Evolutionary conservation across 2,329 filamentous ascomycete genomes (phyloP).

Genomic region (Trichoderma breve): DNA sequence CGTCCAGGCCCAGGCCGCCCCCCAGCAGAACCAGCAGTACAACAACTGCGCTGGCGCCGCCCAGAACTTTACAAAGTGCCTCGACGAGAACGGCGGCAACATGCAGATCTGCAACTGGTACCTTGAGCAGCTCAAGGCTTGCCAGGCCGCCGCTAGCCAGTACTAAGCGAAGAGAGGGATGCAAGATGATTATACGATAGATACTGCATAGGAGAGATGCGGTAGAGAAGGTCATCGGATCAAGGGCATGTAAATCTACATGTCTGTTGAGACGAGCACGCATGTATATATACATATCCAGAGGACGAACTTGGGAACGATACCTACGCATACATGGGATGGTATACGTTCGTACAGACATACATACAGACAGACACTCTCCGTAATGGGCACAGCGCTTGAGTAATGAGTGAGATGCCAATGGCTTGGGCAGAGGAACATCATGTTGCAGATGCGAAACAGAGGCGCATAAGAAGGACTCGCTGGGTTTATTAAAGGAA

Average conservation of each 20-base stretch:
- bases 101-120: slow-evolving; percentile 98
- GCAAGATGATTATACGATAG: not conserved
- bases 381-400: not conserved
- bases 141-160: slow-evolving; percentile 71
- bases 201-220: not conserved
- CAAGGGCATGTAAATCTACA: not conserved
- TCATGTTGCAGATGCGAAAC: not conserved
- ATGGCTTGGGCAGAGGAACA: not conserved
- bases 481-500: not conserved
- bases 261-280: not conserved
- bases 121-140: slow-evolving; percentile 91
- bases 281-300: slow-evolving; percentile 1
- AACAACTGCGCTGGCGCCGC: slow-evolving; percentile 77
- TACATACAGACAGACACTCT: not conserved
- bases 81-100: slow-evolving; percentile 92
- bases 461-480: slow-evolving; percentile 2
- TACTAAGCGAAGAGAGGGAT: slow-evolving; percentile 51
- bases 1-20: slow-evolving; percentile 40
- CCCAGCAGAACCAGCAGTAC: slow-evolving; percentile 52
- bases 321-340: not conserved
- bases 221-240: not conserved
- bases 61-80: slow-evolving; percentile 86
- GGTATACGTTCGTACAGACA: not conserved
- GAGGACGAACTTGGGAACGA: not conserved
- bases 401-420: not conserved